phyloP scores from a whole-genome alignment of 305 asterid species.

The Fraxinus angustifolia region DNA sequence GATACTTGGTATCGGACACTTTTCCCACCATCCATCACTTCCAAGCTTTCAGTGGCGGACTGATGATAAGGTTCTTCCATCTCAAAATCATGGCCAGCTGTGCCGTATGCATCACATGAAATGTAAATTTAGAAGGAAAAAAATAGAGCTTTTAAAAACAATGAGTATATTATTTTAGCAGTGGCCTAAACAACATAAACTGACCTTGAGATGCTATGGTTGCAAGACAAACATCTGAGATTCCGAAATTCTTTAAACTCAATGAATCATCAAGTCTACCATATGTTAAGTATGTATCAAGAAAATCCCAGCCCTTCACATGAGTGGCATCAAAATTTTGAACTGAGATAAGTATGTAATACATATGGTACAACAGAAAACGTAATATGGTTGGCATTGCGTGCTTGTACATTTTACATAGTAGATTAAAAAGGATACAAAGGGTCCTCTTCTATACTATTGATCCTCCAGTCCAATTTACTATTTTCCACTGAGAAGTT shows the following conservation, averaged over 20 bases:
- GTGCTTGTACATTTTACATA: neutral
- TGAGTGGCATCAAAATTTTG: neutral
- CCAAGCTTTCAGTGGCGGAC: slow-evolving; percentile 18
- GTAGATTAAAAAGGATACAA: slow-evolving; percentile 54
- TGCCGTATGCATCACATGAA: slow-evolving; percentile 27
- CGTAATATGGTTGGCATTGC: neutral
- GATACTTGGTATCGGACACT: neutral
- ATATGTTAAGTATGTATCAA: slow-evolving; percentile 41
- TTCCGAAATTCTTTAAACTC: slow-evolving; percentile 76
- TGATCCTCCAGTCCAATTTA: slow-evolving; percentile 20
- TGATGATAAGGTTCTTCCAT: slow-evolving; percentile 35
- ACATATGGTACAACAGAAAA: neutral
- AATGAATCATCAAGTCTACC: slow-evolving; percentile 67
- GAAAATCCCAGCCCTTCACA: neutral
- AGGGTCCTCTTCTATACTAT: slow-evolving; percentile 48
- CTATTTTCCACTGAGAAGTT: slow-evolving; percentile 27
- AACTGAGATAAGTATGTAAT: neutral
- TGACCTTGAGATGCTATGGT: slow-evolving; percentile 82
- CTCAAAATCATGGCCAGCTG: slow-evolving; percentile 37
- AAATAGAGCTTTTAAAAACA: slow-evolving; percentile 6
- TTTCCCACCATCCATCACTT: slow-evolving; percentile 34
- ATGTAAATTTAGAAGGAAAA: neutral
- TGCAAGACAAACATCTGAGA: slow-evolving; percentile 81
- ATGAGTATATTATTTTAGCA: neutral
- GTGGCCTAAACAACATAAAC: slow-evolving; percentile 6